Evolutionary conservation across 108 stramenopile genomes (phyloP), one percentile per base, ranked within the genome.

Genomic region (Cyclostephanos invisitatus): DNA sequence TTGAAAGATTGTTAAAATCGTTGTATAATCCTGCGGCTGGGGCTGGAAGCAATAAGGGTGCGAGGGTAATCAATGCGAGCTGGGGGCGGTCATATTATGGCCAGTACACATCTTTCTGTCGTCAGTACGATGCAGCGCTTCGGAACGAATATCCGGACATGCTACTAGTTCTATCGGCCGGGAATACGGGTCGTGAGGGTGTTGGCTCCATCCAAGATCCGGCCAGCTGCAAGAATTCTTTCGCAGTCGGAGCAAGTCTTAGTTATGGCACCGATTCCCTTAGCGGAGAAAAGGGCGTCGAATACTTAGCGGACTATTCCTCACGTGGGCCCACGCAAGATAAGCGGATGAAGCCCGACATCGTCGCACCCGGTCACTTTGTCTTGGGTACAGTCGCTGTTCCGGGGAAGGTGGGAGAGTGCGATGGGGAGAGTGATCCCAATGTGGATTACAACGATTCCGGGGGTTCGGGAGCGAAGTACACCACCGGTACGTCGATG

Each of bases 301-400:
- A 88, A 51, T 85, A 88, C 49, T 58, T 93, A 11, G 85, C 90
- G 17, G 76, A 73, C 9, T 94, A 90, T 69, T 75, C 68, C 49
- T 84, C 85, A 27, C 65, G 78, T 10, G 93, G 93, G 11, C 91
- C 91, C 17, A 87, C 90, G 1, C 22, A 50, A 2, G 91, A 94
- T 70, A 85, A 85, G 7, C 60, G 93, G n/a, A 85, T 87, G 50
- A 94, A 94, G 74, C 93, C 93, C 8, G 91, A 94, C 68, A 74
- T 94, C 25, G 80, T 89, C 2, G 91, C 89, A 47, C 91, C 93
- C 17, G 93, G 93, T 25, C 80, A 84, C 56, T 77, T 70, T 47
- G 63, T 91, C 17, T 40, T 83, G 47, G 86, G 88, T 5, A 82
- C 89, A 15, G 70, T 78, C 51, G 86, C 89, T 8, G 37, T 70